Conservation (phyloP, 2,329 filamentous ascomycete genomes). For the Beauveria rudraprayagi region DNA sequence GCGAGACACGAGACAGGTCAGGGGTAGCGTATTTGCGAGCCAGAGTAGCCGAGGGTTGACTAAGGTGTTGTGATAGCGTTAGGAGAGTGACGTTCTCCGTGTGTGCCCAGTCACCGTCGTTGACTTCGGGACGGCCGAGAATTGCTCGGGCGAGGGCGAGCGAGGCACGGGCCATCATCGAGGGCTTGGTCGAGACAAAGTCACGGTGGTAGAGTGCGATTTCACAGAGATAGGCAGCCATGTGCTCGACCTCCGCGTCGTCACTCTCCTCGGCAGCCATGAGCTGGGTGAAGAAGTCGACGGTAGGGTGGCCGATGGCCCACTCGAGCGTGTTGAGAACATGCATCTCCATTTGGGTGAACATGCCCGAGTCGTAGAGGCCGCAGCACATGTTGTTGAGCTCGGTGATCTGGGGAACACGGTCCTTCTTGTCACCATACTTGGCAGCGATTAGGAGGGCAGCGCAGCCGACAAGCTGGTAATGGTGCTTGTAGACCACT, state of each 20-base stretch:
- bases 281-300: conserved; percentile 87
- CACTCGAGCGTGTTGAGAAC: conserved; percentile 95
- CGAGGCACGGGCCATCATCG: conserved; percentile 81
- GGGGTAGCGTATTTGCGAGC: conserved; percentile 52
- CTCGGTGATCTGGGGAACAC: conserved; percentile 94
- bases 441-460: conserved; percentile 95
- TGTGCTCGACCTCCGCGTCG: conserved; percentile 84
- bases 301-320: conserved; percentile 91
- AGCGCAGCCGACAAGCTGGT: conserved; percentile 94
- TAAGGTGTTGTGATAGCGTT: conserved; percentile 50
- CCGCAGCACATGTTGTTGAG: conserved; percentile 99
- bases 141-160: conserved; percentile 82
- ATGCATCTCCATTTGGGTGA: conserved; percentile 99
- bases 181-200: conserved; percentile 87
- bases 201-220: conserved; percentile 94
- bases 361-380: conserved; percentile 98
- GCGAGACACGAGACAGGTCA: conserved; percentile 45
- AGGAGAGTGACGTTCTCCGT: conserved; percentile 60
- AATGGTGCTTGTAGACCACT: conserved; percentile 98
- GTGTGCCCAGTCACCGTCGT: conserved; percentile 68
- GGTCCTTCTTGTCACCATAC: conserved; percentile 97
- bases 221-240: conserved; percentile 90
- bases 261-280: conserved; percentile 71
- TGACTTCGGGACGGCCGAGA: conserved; percentile 68
- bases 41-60: conserved; percentile 49